Evolutionary conservation across 202 grass and related monocot genomes (phyloP).

Genomic region (Saccharum hybrid): DNA sequence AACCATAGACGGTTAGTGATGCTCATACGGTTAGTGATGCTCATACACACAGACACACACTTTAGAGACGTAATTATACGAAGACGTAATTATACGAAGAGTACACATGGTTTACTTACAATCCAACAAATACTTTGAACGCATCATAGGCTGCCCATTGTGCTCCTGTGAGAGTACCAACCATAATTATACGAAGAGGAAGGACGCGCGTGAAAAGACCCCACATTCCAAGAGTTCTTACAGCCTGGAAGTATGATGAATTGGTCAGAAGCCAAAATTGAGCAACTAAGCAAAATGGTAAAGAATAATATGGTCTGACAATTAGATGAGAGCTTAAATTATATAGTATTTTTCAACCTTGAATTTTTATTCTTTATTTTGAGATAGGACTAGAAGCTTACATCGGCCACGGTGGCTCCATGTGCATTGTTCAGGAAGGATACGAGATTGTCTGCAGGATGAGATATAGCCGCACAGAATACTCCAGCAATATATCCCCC

Average conservation of each 20-base stretch:
- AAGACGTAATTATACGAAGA: no score
- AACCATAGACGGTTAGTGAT: no score
- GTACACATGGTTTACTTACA: slow-evolving; percentile 61
- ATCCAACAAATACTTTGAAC: slow-evolving; percentile 74
- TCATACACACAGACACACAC: not conserved
- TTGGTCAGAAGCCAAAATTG: slow-evolving; percentile 6
- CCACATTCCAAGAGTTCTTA: slow-evolving; percentile 76
- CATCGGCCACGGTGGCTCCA: slow-evolving; percentile 69
- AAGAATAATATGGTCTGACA: slow-evolving; percentile 7
- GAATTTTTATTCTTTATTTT: not conserved
- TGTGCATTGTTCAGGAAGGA: slow-evolving; percentile 80
- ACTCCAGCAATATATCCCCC: slow-evolving; percentile 80
- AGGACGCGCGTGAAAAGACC: slow-evolving; percentile 79
- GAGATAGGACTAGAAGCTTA: slow-evolving; percentile 46
- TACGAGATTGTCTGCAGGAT: slow-evolving; percentile 80
- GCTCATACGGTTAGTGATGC: no score
- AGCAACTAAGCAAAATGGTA: slow-evolving; percentile 29
- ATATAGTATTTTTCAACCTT: not conserved
- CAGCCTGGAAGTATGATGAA: slow-evolving; percentile 53
- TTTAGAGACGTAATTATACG: slow-evolving; percentile 12
- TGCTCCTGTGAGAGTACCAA: slow-evolving; percentile 66
- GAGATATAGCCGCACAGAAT: slow-evolving; percentile 75
- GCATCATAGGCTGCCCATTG: slow-evolving; percentile 81
- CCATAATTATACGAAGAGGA: slow-evolving; percentile 79
- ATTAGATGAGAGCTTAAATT: not conserved